Evolutionary conservation across 345 rosid genomes (phyloP).

Genomic region (Diplotaxis tenuifolia): DNA sequence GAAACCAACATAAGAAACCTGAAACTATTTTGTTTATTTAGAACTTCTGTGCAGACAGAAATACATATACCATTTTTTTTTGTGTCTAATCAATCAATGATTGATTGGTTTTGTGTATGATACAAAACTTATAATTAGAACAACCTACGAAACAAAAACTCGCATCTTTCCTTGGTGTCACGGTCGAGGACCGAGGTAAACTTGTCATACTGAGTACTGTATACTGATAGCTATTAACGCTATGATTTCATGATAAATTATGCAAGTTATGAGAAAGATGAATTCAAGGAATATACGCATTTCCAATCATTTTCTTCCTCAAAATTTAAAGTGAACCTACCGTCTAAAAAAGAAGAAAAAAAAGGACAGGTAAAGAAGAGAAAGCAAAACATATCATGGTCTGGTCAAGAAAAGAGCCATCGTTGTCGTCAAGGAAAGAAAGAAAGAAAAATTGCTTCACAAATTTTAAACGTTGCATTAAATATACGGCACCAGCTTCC

Average conservation of each 20-base stretch:
- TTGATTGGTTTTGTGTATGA: neutral
- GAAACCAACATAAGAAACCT: constrained; percentile 26
- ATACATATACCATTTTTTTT: neutral
- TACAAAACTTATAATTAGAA: neutral
- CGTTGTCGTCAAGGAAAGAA: constrained; percentile 9
- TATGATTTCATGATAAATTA: neutral
- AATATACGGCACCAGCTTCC: neutral
- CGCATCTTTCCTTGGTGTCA: neutral
- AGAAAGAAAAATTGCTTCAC: neutral
- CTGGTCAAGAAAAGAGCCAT: constrained; percentile 15
- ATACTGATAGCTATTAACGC: neutral
- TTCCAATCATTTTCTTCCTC: constrained; percentile 12
- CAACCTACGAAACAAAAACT: neutral
- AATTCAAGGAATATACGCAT: constrained; percentile 25
- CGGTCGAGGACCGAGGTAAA: constrained; percentile 17
- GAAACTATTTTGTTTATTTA: constrained; percentile 6
- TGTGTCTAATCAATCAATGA: neutral
- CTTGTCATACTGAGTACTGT: constrained; percentile 3
- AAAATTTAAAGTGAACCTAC: constrained; percentile 5
- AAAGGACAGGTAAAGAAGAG: constrained; percentile 8
- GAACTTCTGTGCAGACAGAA: neutral
- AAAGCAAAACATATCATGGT: constrained; percentile 15
- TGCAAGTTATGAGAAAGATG: constrained; percentile 9
- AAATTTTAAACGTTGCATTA: neutral
- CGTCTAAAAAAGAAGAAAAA: constrained; percentile 11